Conservation (phyloP, 2,329 filamentous ascomycete species). For the Boeremia lycopersici region DNA sequence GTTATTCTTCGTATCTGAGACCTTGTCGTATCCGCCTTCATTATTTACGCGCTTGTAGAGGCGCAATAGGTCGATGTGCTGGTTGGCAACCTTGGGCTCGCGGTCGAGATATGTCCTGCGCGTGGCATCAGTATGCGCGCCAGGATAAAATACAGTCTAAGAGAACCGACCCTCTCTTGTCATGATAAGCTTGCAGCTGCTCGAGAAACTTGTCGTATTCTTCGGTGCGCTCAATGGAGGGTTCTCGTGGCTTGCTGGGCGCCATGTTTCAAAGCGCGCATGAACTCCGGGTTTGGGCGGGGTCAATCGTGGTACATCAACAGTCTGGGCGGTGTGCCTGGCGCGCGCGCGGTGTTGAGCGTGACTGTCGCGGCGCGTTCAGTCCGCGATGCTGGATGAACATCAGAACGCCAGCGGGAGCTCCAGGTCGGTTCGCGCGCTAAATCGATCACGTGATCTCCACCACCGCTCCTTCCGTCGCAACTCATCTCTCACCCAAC, state of each 20-base stretch:
- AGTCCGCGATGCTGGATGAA: conserved; percentile 39
- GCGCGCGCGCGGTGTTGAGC: conserved; percentile 29
- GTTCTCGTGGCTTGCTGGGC: conserved; percentile 50
- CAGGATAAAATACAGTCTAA: conserved; percentile 24
- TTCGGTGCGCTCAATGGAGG: conserved; percentile 56
- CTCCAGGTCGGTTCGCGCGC: conserved; percentile 31
- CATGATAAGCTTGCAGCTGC: conserved; percentile 74
- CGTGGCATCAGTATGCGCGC: conserved; percentile 29
- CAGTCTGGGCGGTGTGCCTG: conserved; percentile 24
- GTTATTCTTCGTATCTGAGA: conserved; percentile 69
- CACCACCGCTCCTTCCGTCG: conserved; percentile 23
- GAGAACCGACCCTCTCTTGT: conserved; percentile 68
- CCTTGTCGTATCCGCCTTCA: conserved; percentile 83
- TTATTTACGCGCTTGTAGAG: conserved; percentile 78
- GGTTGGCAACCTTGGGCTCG: conserved; percentile 79
- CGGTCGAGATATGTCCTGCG: conserved; percentile 73
- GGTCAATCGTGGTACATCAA: conserved; percentile 29
- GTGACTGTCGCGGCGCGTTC: conserved; percentile 39
- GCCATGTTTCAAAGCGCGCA: conserved; percentile 53
- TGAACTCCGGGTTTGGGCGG: conserved; percentile 23
- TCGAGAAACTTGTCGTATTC: conserved; percentile 83
- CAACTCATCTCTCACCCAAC: conserved; percentile 1
- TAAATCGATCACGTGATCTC: conserved; percentile 28
- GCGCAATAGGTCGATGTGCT: conserved; percentile 76
- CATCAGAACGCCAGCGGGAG: conserved; percentile 34